Base-by-base conservation (phyloP, 495 filamentous ascomycete genomes). In the Aspergillus conjunctus region DNA sequence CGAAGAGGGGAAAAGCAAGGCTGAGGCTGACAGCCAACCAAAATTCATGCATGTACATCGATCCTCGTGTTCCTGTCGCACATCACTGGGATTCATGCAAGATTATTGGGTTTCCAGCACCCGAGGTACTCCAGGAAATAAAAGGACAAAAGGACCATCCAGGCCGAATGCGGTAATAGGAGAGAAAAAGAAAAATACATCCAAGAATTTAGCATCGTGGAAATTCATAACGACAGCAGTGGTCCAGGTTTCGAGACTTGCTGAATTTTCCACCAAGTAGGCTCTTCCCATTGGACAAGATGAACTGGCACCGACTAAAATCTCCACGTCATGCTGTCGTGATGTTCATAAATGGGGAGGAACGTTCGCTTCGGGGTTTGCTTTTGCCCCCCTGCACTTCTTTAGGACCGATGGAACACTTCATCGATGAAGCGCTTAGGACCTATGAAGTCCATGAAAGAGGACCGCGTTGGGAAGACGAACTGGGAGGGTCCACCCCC, bases 351-450 rank as follows among this genome's bases (percentile, higher is more conserved):
- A 20, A 17, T 20, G 18, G 21, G 18, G 44, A 48, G 44, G 26
- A 26, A 26, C 21, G n/a, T 32, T 46, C 22, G 14, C 26, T 51
- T 51, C 49, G 49, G 49, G 30, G 26, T 51, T 32, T 51, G 49
- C 49, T 51, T 5, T 26, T n/a, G n/a, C 26, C 26, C 21, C 20
- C 57, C 57, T 44, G 73, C 71, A 15, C 75, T 76, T 62, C 72
- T 68, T 46, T 21, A 74, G 62, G 50, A 45, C 50, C 88, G 89
- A 66, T 88, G 79, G 69, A 96, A 89, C 48, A 93, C 81, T 62
- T 92, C 88, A 76, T 91, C 86, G 67, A 94, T 87, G 66, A 96
- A 79, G 58, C 86, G 80, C 63, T 84, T 87, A 14, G 91, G 88
- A 59, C 84, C 87, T 63, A 89, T 78, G 59, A 86, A 82, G 59